Evolutionary conservation across 2,329 filamentous ascomycete species (phyloP).

Genomic region (Xylaria sp.): DNA sequence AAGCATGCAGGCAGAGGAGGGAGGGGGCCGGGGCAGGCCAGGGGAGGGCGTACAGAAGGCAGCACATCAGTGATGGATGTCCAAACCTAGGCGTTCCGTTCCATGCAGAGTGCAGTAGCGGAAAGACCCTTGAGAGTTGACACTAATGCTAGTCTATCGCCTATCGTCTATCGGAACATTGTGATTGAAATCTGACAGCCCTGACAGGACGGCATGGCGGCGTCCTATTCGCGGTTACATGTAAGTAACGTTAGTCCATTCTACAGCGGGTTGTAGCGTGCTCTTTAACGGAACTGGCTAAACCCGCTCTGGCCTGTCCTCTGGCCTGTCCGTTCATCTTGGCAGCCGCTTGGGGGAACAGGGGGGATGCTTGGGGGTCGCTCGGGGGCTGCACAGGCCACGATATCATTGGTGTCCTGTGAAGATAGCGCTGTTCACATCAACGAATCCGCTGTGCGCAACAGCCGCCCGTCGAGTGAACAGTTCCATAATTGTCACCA

Average conservation of each 20-base stretch:
- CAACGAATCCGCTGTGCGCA: conserved; percentile 36
- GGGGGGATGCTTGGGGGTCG: conserved; percentile 8
- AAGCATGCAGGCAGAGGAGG: neutral
- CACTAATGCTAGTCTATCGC: neutral
- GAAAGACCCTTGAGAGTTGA: neutral
- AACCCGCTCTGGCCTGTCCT: conserved; percentile 12
- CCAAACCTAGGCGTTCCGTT: neutral
- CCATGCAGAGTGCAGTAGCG: neutral
- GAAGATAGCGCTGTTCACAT: conserved; percentile 21
- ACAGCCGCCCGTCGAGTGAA: conserved; percentile 30
- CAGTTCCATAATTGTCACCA: conserved; percentile 32
- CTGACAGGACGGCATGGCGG: neutral
- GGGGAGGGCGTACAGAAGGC: no score
- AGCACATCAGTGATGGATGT: neutral
- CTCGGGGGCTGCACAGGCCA: conserved; percentile 23
- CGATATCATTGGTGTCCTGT: conserved; percentile 31
- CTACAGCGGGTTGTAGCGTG: conserved; percentile 6
- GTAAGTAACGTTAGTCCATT: no score
- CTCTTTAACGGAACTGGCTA: conserved; percentile 21
- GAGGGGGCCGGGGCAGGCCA: no score
- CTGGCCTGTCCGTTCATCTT: conserved; percentile 1
- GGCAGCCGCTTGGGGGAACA: no score
- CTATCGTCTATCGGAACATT: neutral
- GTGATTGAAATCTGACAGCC: neutral
- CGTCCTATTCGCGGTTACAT: neutral